A percentile compares a stretch with the other conserved stretches of the same genome.
Conservation (phyloP, 139 green algal genomes). For the Diplosphaera chodatii region DNA sequence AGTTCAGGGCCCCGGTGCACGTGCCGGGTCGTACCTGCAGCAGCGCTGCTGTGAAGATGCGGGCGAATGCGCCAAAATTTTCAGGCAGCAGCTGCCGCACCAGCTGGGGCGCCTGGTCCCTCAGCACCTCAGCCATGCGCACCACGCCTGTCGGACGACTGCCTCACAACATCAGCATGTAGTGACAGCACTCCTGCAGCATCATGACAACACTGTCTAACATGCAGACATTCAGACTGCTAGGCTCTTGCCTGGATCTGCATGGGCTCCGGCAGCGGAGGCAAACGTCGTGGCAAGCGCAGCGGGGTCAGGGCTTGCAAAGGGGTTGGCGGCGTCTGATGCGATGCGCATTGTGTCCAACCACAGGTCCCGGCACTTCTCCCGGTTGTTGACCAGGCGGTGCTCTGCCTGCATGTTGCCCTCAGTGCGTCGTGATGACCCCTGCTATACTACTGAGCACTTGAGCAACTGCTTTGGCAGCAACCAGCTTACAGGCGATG, state of each 20-base stretch:
- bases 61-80: constrained; percentile 53
- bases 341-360: constrained; percentile 39
- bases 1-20: too few species aligned
- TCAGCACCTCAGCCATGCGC: constrained; percentile 14
- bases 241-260: not conserved
- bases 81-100: constrained; percentile 37
- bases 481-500: too few species aligned
- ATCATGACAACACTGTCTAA: too few species aligned
- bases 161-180: too few species aligned
- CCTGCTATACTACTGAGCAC: too few species aligned
- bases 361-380: constrained; percentile 48
- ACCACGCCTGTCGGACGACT: too few species aligned
- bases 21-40: constrained; percentile 39
- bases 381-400: constrained; percentile 43
- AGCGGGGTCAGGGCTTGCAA: not conserved
- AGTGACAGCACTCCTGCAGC: too few species aligned
- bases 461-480: too few species aligned
- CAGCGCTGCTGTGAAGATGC: constrained; percentile 48
- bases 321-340: not conserved
- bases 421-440: too few species aligned
- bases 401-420: constrained; percentile 40
- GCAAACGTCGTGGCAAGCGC: not conserved
- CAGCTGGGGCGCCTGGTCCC: constrained; percentile 22
- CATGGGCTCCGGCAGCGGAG: constrained; percentile 3
- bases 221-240: too few species aligned